These are phyloP conservation scores for Sphagnurus paluster DNA, from an alignment of 1,284 basidiomycete species.

Conservation along the genomic window DNA sequence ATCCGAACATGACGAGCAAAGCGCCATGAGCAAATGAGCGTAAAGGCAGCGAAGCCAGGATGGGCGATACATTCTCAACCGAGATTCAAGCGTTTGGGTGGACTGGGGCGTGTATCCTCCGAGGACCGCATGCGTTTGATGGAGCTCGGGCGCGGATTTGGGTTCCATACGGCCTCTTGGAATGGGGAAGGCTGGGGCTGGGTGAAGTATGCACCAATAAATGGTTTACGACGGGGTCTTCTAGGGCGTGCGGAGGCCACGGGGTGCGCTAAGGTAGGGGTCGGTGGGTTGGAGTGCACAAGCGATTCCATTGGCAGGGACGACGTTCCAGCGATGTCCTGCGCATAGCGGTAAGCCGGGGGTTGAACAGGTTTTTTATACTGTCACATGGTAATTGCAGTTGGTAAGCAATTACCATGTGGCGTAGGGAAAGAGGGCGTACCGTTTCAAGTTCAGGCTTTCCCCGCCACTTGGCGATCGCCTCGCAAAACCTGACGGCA, in stretches of 20 bases:
- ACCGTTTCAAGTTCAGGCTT: constrained; percentile 81
- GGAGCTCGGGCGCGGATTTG: too few species aligned
- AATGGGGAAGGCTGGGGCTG: constrained; percentile 23
- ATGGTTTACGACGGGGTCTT: constrained; percentile 32
- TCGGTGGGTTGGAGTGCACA: constrained; percentile 62
- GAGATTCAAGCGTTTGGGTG: constrained; percentile 21
- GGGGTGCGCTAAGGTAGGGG: constrained; percentile 38
- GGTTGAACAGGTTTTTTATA: constrained; percentile 44
- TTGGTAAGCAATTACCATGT: constrained; percentile 16
- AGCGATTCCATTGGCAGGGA: constrained; percentile 60
- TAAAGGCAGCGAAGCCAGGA: background rate
- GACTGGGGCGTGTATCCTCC: constrained; percentile 17
- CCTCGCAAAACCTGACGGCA: constrained; percentile 75
- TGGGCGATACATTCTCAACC: constrained; percentile 9
- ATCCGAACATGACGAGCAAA: too few species aligned
- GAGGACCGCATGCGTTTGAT: constrained; percentile 26
- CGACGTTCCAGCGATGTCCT: constrained; percentile 30
- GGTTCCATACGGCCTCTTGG: constrained; percentile 20
- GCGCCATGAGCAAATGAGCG: background rate
- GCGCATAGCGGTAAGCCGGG: constrained; percentile 11
- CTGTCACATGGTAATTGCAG: constrained; percentile 40
- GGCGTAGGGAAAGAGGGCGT: constrained; percentile 19
- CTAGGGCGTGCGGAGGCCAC: constrained; percentile 10
- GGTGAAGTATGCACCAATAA: constrained; percentile 42
- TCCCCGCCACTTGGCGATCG: constrained; percentile 75